Base-by-base conservation (phyloP, 805 yeast genomes). In the Saccharomyces eubayanus region DNA sequence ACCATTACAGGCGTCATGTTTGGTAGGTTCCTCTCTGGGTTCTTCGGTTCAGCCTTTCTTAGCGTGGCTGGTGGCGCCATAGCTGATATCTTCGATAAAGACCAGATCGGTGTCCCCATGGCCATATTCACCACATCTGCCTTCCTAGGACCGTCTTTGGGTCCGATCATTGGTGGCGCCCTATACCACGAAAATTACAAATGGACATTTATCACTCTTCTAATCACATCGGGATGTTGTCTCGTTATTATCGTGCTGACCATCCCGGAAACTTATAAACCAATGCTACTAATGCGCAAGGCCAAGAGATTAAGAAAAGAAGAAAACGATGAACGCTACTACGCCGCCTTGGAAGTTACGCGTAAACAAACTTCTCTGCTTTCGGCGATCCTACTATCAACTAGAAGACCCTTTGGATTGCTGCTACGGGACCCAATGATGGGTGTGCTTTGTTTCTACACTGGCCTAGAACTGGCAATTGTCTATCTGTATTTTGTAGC, bases 61-160 rank as follows among this genome's bases (percentile, higher is more conserved):
- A 81, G 85, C 56, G 84, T 86, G 31, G 89, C 89, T 9, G 90
- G 91, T 36, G 95, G 94, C 21, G 77, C 87, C 0, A 72, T 87
- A 47, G 82, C 89, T 10, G 96, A 87, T 67, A 74, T 87, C 53
- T 87, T 82, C 73, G 72, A 72, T 20, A 81, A 82, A 54, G 69
- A 74, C 52, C 77, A 81, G 46, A 80, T 89, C 52, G 87, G 88
- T 31, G 69, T 77, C 9, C 90, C 94, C 1, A 78, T 87, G 80
- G 80, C 88, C 2, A 69, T 84, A 4, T 86, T 79, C 61, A 76
- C 87, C 0, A 71, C 84, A 16, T 76, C 83, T 2, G 88, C 89
- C 2, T 78, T 84, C 53, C 63, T 81, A 46, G 94, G 92, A 0
- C 92, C 94, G 1, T 77, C 84, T 0, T 61, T 84, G 24, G 89